Conservation (phyloP, 2,329 filamentous ascomycete species). For the Cercospora zeina region DNA sequence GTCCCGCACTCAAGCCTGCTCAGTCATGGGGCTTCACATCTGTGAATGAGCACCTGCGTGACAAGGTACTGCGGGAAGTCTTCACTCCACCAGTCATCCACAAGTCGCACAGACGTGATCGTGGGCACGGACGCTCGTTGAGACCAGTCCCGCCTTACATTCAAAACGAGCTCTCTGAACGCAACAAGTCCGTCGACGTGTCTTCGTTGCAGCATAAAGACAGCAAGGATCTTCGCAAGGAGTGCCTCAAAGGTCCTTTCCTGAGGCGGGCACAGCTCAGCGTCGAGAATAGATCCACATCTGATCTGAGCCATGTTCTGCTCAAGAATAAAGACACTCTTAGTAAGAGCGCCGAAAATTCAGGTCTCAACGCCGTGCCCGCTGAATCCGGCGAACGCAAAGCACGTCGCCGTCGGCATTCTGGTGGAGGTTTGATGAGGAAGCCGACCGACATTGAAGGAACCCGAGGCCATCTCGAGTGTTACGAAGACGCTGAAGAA, state of each 20-base stretch:
- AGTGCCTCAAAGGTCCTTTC: constrained; percentile 45
- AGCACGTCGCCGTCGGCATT: constrained; percentile 68
- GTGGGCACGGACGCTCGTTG: constrained; percentile 63
- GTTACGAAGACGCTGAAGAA: constrained; percentile 74
- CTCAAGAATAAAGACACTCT: constrained; percentile 27
- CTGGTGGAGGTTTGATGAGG: constrained; percentile 78
- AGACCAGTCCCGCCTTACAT: constrained; percentile 36
- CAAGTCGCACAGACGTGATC: constrained; percentile 71
- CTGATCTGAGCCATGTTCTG: constrained; percentile 31
- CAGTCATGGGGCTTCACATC: constrained; percentile 84
- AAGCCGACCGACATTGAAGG: constrained; percentile 66
- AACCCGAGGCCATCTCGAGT: constrained; percentile 76
- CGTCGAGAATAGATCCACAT: constrained; percentile 28
- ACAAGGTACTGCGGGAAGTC: constrained; percentile 89
- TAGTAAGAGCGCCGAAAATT: constrained; percentile 38
- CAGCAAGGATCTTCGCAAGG: constrained; percentile 7
- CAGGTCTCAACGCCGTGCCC: constrained; percentile 24
- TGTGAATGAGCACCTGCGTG: constrained; percentile 82
- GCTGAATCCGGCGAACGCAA: constrained; percentile 9
- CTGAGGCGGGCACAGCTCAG: constrained; percentile 38
- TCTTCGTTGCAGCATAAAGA: constrained; percentile 19
- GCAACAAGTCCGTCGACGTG: constrained; percentile 31
- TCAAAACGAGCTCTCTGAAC: constrained; percentile 37
- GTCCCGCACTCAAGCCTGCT: constrained; percentile 52
- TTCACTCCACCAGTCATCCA: constrained; percentile 82